Evolutionary conservation across 1,139 yeast genomes (phyloP), one percentile per base, ranked within the genome.

Genomic region (Sugiyamaella grinbergsii): DNA sequence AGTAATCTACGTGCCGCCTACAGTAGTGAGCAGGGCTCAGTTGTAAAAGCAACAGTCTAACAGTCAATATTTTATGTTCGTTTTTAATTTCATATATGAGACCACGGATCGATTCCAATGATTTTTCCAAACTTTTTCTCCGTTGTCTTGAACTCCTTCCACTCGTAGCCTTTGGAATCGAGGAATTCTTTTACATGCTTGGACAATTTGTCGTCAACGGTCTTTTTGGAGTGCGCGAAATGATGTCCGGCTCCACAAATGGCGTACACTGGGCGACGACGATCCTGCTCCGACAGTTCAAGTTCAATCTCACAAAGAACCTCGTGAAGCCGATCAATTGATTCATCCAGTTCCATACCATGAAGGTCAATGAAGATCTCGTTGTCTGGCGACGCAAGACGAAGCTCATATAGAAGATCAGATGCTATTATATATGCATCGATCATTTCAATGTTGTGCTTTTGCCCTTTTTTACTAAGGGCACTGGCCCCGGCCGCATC

Each of bases 41-140:
- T 16, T n/a, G n/a, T n/a, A n/a, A n/a, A n/a, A n/a, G n/a, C n/a
- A n/a, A n/a, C n/a, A n/a, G n/a, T n/a, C n/a, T n/a, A n/a, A n/a
- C n/a, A n/a, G n/a, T n/a, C n/a, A n/a, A n/a, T 42, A 16, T 36
- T 42, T 13, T 40, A 24, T 23, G 22, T 2, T 32, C 45, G 18
- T 15, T 32, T 4, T 26, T 22, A n/a, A 23, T 22, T 11, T 48
- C 51, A 58, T 23, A 58, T 38, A 45, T 62, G 65, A 2, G 64
- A 60, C 72, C 72, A 72, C 2, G 75, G 74, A 50, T 72, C 75
- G 10, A 72, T 60, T 8, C 70, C 75, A 11, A 70, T 61, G 5
- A 72, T 51, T 4, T 68, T 62, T 1, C 76, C 76, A 46, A 60
- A 70, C 19, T 54, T 55, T 0, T 60, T 52, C 28, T 62, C 63